Evolutionary conservation across 352 stramenopile species (phyloP), one percentile per base, ranked within the genome.

Genomic region (Blastocystis sp.): DNA sequence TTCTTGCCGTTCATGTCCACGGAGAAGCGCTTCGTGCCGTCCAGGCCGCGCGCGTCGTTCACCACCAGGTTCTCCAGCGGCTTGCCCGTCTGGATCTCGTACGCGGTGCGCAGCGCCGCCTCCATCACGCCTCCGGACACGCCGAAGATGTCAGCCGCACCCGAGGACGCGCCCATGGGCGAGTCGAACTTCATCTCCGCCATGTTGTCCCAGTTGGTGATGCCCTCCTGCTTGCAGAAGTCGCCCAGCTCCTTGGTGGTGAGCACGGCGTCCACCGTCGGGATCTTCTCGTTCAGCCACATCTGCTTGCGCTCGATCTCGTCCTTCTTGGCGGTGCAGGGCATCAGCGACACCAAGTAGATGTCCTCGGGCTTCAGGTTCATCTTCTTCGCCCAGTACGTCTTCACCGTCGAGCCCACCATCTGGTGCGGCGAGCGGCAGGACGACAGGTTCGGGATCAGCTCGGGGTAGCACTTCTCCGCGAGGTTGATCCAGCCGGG

Each of bases 291-390:
- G 79, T 85, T 88, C 79, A 80, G 90, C 67, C 62, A 91, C 88
- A 91, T 80, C 33, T 91, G 39, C 29, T 67, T 90, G 29, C 63
- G 39, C 39, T 89, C 92, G 81, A 78, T 96, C 92, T 99, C 97
- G 9, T 98, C 92, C 91, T 99, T 99, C 93, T 99, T 99, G 91
- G 98, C 97, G 90, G 98, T 97, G 93, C 97, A 99, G 41, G 97
- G 96, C 96, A 98, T 98, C 51, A 99, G 93, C 1, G 96, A 95
- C 74, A 97, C 95, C 92, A 98, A 95, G 91, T 97, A 98, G 9
- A 98, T 93, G 50, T 96, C 90, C 50, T 65, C 61, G n/a, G 90
- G 62, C 51, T 62, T 55, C n/a, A 91, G 55, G 60, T 89, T 89
- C 29, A 65, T 81, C 60, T 81, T 66, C 69, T 67, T 59, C 19